A percentile compares a stretch with the other conserved stretches of the same genome.
These are phyloP conservation scores for Plasmodium inui DNA, from an alignment of 169 alveolate genomes.

Conservation along the genomic window DNA sequence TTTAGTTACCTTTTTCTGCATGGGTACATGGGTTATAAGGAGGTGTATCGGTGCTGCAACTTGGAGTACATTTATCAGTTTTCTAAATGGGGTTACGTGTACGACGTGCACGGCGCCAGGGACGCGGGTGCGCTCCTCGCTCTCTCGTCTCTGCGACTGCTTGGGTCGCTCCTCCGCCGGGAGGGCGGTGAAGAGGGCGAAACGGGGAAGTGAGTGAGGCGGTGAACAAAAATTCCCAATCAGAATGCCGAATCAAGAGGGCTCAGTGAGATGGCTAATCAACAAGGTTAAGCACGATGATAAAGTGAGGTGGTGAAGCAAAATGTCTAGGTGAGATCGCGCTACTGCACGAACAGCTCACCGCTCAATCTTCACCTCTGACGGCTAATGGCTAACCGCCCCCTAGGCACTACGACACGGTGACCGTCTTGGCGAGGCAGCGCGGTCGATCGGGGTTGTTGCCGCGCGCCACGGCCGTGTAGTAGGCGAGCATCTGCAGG, in stretches of 20 bases:
- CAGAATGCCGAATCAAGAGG: not conserved
- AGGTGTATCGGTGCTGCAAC: constrained; percentile 61
- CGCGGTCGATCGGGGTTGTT: constrained; percentile 91
- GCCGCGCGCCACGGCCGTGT: constrained; percentile 82
- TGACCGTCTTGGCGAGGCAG: constrained; percentile 90
- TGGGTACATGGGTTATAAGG: constrained; percentile 34
- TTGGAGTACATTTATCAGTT: constrained; percentile 66
- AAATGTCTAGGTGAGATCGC: not conserved
- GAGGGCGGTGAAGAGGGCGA: not conserved
- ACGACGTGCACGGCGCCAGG: constrained; percentile 32
- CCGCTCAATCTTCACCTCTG: not conserved
- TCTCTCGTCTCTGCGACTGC: constrained; percentile 31
- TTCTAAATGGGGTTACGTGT: constrained; percentile 68
- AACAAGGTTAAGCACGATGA: not conserved
- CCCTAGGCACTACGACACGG: constrained; percentile 69
- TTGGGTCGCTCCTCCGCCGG: not conserved
- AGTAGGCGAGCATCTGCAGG: constrained; percentile 89
- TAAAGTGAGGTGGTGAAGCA: no score
- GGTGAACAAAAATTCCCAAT: not conserved
- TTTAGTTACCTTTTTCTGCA: constrained; percentile 54
- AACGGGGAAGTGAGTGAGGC: not conserved
- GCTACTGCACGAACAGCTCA: no score
- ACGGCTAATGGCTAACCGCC: not conserved
- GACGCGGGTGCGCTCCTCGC: constrained; percentile 42
- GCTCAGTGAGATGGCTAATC: not conserved